These are phyloP conservation scores for Trametes hirsuta DNA, from an alignment of 1,284 basidiomycete genomes.

Conservation along the genomic window DNA sequence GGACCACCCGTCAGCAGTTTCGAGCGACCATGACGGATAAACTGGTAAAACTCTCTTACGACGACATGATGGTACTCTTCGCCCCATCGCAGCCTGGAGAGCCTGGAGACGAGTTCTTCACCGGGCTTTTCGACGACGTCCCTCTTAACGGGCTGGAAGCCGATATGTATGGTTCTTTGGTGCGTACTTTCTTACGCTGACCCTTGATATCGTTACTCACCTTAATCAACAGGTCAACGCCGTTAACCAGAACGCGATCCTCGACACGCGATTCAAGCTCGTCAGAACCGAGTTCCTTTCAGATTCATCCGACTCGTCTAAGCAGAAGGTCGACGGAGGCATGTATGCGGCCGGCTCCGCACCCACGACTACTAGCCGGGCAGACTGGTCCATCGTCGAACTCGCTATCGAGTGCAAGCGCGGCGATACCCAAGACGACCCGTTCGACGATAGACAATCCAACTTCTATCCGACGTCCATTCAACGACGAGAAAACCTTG, in stretches of 20 bases:
- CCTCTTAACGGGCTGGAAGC: too few species aligned
- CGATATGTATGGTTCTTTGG: too few species aligned
- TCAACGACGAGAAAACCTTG: not conserved
- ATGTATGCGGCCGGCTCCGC: not conserved
- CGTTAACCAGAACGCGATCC: not conserved
- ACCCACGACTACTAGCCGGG: not conserved
- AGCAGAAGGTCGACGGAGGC: not conserved
- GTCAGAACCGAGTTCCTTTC: not conserved
- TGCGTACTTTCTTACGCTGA: too few species aligned
- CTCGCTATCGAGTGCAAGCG: not conserved
- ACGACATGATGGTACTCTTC: not conserved
- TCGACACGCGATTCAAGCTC: not conserved
- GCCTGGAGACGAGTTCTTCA: too few species aligned
- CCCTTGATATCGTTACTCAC: too few species aligned
- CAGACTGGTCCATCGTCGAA: not conserved
- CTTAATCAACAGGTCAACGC: too few species aligned
- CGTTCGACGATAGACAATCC: not conserved
- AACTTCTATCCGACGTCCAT: not conserved
- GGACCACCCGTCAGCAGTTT: too few species aligned
- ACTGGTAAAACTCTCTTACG: not conserved
- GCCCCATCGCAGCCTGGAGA: not conserved
- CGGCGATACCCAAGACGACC: not conserved
- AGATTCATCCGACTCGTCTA: not conserved
- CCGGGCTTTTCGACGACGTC: too few species aligned
- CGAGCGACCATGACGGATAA: not conserved